Conservation (phyloP, 176 grass and related monocot genomes). For the Rhynchospora tenuis region DNA sequence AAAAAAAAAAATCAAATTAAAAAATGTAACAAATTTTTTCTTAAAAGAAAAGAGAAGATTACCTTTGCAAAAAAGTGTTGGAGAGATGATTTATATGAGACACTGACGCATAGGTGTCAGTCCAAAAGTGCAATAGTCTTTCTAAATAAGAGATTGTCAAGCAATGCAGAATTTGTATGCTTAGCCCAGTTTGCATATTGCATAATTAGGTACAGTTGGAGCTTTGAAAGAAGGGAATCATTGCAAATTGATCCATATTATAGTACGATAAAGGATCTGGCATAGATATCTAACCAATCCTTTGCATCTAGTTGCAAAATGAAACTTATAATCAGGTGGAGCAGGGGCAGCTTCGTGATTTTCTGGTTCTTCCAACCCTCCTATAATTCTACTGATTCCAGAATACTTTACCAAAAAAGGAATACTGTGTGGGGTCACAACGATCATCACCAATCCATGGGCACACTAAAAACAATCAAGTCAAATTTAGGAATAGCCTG, state of each 20-base stretch:
- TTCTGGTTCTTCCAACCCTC: conserved; percentile 23
- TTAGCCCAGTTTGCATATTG: not conserved
- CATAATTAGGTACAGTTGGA: too few relatives aligned
- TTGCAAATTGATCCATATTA: not conserved
- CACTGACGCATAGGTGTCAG: conserved; percentile 24
- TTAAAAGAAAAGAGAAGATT: not conserved
- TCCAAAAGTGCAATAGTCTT: conserved; percentile 13
- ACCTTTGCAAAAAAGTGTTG: conserved; percentile 38
- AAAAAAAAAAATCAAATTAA: not conserved
- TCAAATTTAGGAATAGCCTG: not conserved
- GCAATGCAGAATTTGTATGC: not conserved
- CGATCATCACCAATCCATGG: conserved; percentile 16
- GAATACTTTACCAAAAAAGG: conserved; percentile 30
- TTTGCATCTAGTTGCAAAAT: conserved; percentile 24
- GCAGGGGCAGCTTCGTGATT: conserved; percentile 11
- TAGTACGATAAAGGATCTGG: not conserved
- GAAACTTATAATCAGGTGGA: conserved; percentile 3
- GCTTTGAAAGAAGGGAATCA: not conserved
- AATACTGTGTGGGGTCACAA: conserved; percentile 33
- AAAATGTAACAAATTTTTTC: too few relatives aligned
- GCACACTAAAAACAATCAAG: not conserved
- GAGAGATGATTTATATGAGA: conserved; percentile 38
- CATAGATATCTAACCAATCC: conserved; percentile 26
- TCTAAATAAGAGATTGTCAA: conserved; percentile 3
- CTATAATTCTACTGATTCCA: conserved; percentile 28